Percentiles rank a stretch among this genome's conserved stretches.
These are phyloP conservation scores for Leccinum disarticulatum DNA, from an alignment of 768 basidiomycete species.

Conservation along the genomic window DNA sequence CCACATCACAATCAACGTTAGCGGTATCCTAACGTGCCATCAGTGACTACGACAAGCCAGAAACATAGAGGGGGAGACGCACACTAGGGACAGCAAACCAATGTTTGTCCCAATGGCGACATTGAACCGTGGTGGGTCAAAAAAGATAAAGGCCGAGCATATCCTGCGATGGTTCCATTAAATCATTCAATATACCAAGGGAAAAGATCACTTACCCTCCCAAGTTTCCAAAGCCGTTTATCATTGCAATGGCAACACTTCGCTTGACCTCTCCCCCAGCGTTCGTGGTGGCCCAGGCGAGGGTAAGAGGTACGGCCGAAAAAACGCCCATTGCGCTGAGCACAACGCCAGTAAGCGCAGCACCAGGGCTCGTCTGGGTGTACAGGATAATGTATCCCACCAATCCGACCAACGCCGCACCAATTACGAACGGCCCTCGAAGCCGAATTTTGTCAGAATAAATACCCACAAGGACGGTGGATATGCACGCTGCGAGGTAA, in stretches of 20 bases:
- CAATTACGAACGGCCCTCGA: slow-evolving; percentile 49
- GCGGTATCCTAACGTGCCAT: slow-evolving; percentile 34
- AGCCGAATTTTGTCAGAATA: slow-evolving; percentile 42
- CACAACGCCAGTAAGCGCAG: slow-evolving; percentile 43
- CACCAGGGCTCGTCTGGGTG: slow-evolving; percentile 18
- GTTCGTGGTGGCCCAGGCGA: slow-evolving; percentile 56
- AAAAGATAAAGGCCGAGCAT: slow-evolving; percentile 42
- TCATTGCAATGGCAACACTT: slow-evolving; percentile 49
- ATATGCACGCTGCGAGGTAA: slow-evolving; percentile 42
- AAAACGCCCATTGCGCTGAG: slow-evolving; percentile 50
- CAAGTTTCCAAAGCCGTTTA: slow-evolving; percentile 55
- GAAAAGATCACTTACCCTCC: slow-evolving; percentile 42
- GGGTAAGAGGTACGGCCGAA: slow-evolving; percentile 40
- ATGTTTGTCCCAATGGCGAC: slow-evolving; percentile 33
- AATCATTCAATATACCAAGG: background rate
- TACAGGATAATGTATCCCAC: slow-evolving; percentile 51
- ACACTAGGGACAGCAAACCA: slow-evolving; percentile 27
- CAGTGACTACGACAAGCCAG: slow-evolving; percentile 26
- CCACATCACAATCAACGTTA: slow-evolving; percentile 43
- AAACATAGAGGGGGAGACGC: slow-evolving; percentile 11
- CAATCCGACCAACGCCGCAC: slow-evolving; percentile 38
- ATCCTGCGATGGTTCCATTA: slow-evolving; percentile 27
- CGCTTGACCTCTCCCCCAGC: slow-evolving; percentile 54
- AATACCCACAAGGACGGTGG: slow-evolving; percentile 38
- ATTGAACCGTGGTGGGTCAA: slow-evolving; percentile 37